Conservation (phyloP, 179 eudicot genomes). For the Vitellaria paradoxa region DNA sequence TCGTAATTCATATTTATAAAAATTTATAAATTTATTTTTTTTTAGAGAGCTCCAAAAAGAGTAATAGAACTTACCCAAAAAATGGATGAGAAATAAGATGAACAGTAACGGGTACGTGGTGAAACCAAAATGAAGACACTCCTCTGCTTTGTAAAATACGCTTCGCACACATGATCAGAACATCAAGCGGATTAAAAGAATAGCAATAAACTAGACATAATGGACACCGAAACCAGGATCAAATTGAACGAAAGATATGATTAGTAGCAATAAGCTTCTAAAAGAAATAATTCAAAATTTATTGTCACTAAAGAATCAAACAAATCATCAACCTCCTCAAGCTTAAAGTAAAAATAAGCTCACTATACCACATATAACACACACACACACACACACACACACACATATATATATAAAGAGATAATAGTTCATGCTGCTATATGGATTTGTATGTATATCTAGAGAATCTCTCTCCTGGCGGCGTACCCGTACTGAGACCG, state of each 20-base stretch:
- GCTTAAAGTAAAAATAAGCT: background rate
- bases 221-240: too few species aligned
- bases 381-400: too few species aligned
- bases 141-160: background rate
- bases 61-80: too few species aligned
- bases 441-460: conserved; percentile 10
- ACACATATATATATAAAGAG: background rate
- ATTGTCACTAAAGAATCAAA: conserved; percentile 4
- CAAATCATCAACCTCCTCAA: conserved; percentile 7
- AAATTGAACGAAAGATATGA: too few species aligned
- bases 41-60: too few species aligned
- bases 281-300: background rate
- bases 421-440: background rate
- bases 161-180: background rate
- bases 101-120: too few species aligned
- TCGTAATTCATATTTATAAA: too few species aligned
- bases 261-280: too few species aligned
- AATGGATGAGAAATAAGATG: too few species aligned
- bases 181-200: background rate
- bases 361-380: background rate
- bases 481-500: conserved; percentile 44
- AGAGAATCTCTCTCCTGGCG: conserved; percentile 38
- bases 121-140: background rate
- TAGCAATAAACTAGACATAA: background rate
- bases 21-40: too few species aligned